Evolutionary conservation across 169 alveolate species (phyloP), one percentile per base, ranked within the genome.

Genomic region (Ichthyophthirius multifiliis): DNA sequence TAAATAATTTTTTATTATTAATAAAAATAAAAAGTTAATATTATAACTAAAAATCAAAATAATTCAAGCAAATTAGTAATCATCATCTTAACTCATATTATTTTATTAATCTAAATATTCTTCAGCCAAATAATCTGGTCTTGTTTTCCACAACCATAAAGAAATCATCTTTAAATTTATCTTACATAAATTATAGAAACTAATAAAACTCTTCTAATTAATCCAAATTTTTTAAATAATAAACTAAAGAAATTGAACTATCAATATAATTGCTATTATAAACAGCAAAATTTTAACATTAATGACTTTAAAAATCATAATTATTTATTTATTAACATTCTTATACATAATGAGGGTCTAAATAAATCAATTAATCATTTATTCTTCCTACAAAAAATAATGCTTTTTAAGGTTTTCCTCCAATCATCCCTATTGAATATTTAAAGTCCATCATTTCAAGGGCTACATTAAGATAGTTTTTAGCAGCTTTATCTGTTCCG

Each of bases 331-430:
- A 55, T 3, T 35, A 43, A 16, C 35, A 16, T 37, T 76, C 65
- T n/a, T 76, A 63, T 5, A 76, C 83, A 47, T 76, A 47, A 43
- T 76, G 83, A 7, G 83, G 83, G 43, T 76, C 83, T 27, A 76
- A 76, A 41, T 55, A 76, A 35, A 76, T 76, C 23, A 55, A 76
- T 18, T 76, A 27, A 55, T 76, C 76, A 27, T 35, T 43, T 23
- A 76, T 55, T 15, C 64, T 76, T 37, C 83, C 83, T 32, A 62
- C 32, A 46, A 76, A 47, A 63, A 37, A 76, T 4, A 76, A 62
- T 4, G 83, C 83, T 55, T 41, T 76, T 62, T 76, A 35, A 5
- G 83, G 83, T 5, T 35, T 32, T 1, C 83, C 83, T n/a, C 86
- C 86, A 45, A 81, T 67, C n/a, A 81, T 47, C 15, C 86, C 86